phyloP scores from a whole-genome alignment of 306 rosid genomes.

The Prunus campanulata region DNA sequence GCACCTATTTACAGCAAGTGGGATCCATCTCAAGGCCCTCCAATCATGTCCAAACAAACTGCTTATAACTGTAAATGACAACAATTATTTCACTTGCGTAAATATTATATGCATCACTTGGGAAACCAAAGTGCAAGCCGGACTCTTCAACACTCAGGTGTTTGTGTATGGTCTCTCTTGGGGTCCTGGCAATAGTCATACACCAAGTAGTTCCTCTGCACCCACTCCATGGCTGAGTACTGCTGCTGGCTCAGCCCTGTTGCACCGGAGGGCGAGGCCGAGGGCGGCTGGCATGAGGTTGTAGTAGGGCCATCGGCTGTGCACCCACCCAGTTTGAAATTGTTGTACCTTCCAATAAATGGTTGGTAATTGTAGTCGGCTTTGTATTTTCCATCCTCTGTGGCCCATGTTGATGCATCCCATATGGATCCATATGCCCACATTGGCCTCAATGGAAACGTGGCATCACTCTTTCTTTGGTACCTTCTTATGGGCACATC shows the following conservation, averaged over 20 bases:
- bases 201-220: conserved; percentile 60
- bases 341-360: conserved; percentile 58
- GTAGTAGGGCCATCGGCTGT: conserved; percentile 12
- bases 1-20: background rate
- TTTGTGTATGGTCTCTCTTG: conserved; percentile 64
- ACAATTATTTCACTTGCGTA: background rate
- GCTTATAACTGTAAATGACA: background rate
- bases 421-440: conserved; percentile 84
- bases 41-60: background rate
- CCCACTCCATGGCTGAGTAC: conserved; percentile 62
- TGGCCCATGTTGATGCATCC: conserved; percentile 97
- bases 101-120: background rate
- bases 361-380: conserved; percentile 84
- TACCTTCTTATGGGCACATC: conserved; percentile 84
- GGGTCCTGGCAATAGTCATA: conserved; percentile 79
- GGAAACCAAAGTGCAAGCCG: background rate
- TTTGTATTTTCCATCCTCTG: conserved; percentile 85
- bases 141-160: conserved; percentile 61
- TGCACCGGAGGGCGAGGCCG: conserved; percentile 32
- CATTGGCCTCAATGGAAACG: conserved; percentile 79
- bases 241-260: conserved; percentile 53
- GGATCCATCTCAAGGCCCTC: conserved; percentile 52
- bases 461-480: conserved; percentile 62
- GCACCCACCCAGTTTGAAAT: conserved; percentile 67
- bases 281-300: conserved; percentile 46